These are phyloP conservation scores for Micromonas pusilla DNA, from an alignment of 139 green algal genomes.

Conservation along the genomic window DNA sequence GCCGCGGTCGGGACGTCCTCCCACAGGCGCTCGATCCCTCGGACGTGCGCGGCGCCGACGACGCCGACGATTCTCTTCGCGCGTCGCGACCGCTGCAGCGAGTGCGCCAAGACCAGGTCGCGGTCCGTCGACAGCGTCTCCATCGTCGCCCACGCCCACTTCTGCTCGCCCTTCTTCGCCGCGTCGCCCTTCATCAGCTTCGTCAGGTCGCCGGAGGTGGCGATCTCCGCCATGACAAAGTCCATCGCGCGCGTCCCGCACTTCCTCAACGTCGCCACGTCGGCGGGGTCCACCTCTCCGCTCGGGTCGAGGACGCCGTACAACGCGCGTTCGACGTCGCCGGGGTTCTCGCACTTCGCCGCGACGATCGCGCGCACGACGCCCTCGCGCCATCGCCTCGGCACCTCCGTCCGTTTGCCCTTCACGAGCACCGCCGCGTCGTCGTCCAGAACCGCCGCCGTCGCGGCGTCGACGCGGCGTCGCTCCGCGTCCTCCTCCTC, in stretches of 20 bases:
- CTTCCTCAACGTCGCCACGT: neutral
- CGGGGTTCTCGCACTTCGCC: no score
- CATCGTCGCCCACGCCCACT: neutral
- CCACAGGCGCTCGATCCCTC: constrained; percentile 1
- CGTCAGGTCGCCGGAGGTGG: neutral
- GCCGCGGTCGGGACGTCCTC: neutral
- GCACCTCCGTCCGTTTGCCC: no score
- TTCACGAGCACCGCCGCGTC: no score
- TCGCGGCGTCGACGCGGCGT: no score
- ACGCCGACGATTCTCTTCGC: constrained; percentile 6
- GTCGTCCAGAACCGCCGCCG: no score
- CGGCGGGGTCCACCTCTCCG: no score
- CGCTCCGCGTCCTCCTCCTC: neutral
- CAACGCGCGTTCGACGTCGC: no score
- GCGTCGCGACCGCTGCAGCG: neutral
- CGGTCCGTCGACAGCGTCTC: neutral
- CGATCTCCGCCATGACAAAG: no score
- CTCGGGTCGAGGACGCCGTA: no score
- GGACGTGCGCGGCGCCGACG: constrained; percentile 14
- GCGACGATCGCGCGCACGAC: no score
- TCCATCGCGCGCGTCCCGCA: neutral
- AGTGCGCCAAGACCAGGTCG: neutral
- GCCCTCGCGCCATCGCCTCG: no score
- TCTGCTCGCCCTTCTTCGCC: no score
- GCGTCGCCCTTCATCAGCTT: neutral